Base-by-base conservation (phyloP, 1,284 basidiomycete genomes). In the Leccinum subrobustum region DNA sequence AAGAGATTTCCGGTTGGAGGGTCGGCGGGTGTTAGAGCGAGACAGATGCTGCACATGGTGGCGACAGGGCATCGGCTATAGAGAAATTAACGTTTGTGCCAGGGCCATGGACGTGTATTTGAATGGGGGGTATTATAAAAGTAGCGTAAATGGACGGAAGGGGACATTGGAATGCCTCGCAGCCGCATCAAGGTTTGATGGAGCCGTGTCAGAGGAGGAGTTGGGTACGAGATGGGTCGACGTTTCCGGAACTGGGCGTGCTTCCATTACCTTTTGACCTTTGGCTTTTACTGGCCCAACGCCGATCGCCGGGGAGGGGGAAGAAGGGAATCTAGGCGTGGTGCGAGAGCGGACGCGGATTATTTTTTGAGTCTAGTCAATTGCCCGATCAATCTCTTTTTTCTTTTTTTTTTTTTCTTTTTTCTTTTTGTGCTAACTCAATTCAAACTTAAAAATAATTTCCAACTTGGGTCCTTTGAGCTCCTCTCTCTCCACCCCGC, bases 371-470 rank as follows among this genome's bases (percentile, higher is more conserved):
- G 44, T 18, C 42, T 44, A 20, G 42, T 44, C 18, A 14, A 14
- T 47, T 47, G 42, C 42, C 44, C 44, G 44, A 47, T 47, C 44
- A 44, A 44, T 44, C 37, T 39, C n/a, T 44, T 18, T 16, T 39
- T 2, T n/a, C n/a, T 44, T 44, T 16, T 39, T 2, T n/a, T 39
- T 6, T 20, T 1, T 20, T 23, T 7, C 3, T 1, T 20, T 20
- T 12, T 20, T 12, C 7, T 23, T 20, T 47, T 7, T 14, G 3
- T 72, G 65, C 59, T 63, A 75, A 76, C 74, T 76, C 73, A 76
- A 73, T 73, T 76, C 72, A 76, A 76, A 73, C 74, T 62, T 73
- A 63, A 75, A 75, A 68, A 47, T 70, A 66, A 64, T 73, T 70
- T 63, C 64, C 65, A 62, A 61, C 57, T 67, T 63, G 18, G 60